Percentiles rank a stretch among this genome's conserved stretches.
phyloP scores from a whole-genome alignment of 305 asterid species.

The Rubia occidens region DNA sequence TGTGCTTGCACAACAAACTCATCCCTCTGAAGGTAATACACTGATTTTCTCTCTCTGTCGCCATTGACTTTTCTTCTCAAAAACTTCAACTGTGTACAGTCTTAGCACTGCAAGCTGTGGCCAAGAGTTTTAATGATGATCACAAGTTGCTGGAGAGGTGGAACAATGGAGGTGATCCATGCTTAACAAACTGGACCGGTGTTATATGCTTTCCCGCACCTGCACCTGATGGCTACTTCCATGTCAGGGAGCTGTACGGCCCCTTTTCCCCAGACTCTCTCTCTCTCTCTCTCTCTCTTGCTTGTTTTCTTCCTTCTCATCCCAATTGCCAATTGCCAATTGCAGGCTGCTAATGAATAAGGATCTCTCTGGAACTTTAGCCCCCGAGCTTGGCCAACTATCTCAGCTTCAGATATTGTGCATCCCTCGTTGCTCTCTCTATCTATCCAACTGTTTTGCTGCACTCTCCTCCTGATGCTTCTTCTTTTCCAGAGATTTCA shows the following conservation, averaged over 20 bases:
- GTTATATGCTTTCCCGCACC: constrained; percentile 25
- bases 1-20: constrained; percentile 23
- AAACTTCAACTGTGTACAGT: constrained; percentile 16
- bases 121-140: constrained; percentile 24
- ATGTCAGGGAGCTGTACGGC: constrained; percentile 35
- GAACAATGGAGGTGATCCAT: constrained; percentile 35
- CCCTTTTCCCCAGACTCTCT: not conserved
- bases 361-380: constrained; percentile 38
- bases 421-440: not conserved
- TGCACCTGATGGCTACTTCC: constrained; percentile 30
- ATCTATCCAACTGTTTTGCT: not conserved
- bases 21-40: constrained; percentile 31
- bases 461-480: constrained; percentile 6
- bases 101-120: constrained; percentile 29
- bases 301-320: not conserved
- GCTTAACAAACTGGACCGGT: constrained; percentile 41
- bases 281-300: not conserved
- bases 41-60: too few relatives aligned
- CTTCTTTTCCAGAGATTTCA: constrained; percentile 31
- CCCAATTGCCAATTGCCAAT: not conserved
- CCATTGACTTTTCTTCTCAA: not conserved
- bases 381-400: constrained; percentile 39
- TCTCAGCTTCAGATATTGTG: constrained; percentile 35
- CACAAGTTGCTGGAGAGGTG: constrained; percentile 27
- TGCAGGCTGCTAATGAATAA: constrained; percentile 38